Base-by-base conservation (phyloP, 2,329 filamentous ascomycete species). In the Hypoxylon rubiginosum region DNA sequence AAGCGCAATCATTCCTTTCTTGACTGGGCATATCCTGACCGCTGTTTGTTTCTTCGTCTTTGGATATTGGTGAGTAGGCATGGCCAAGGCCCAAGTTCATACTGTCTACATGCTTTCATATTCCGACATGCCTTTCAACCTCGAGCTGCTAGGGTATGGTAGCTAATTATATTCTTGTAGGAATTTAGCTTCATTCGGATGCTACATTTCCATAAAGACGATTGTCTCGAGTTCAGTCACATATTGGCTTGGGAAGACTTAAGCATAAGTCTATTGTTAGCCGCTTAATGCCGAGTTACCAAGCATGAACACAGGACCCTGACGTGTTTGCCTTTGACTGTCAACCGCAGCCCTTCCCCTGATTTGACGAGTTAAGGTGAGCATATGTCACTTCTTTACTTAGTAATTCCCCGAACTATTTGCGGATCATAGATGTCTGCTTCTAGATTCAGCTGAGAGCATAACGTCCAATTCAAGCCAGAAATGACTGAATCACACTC, bases 401-500 rank as follows among this genome's bases (percentile, higher is more conserved):
- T 15, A 53, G 30, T 39, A 46, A 55, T 59, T 54, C 53, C 41
- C 36, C 51, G n/a, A 55, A 13, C 21, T 36, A 59, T 24, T 51
- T 61, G 45, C 43, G 48, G 36, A 62, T 65, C 58, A 52, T 43
- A 49, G 19, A 50, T 60, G 19, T 49, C 32, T 60, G 13, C 26
- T 34, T 36, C 55, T 41, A 51, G 55, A 56, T 26, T 53, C 5
- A 28, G 15, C 39, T 21, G 56, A 36, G 36, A 62, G 58, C 61
- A 67, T 67, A 51, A 61, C 34, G 19, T 13, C 21, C 56, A 62
- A 54, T 19, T 43, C 34, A 30, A 51, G 30, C 50, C 50, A 64
- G 50, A 64, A 53, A 60, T 58, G 54, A 62, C 13, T 28, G 17
- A 68, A 66, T 68, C 58, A 63, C 36, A 63, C 58, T 55, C 51